A percentile compares a stretch with the other conserved stretches of the same genome.
These are phyloP conservation scores for Fereydounia khargensis DNA, from an alignment of 1,284 basidiomycete species.

Conservation along the genomic window DNA sequence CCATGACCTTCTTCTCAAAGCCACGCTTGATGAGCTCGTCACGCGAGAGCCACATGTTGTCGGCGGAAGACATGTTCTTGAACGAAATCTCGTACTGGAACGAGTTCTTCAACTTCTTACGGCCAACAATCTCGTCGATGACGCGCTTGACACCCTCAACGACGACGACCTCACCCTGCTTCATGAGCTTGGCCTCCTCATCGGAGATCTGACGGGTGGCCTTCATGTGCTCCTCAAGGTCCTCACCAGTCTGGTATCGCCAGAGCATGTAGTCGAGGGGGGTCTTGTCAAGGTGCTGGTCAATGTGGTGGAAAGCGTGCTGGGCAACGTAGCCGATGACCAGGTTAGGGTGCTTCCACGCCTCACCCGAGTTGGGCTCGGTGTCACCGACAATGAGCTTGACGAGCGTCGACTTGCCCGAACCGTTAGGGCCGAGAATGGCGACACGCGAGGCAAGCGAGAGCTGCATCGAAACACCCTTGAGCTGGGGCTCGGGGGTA, in stretches of 20 bases:
- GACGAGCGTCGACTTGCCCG: conserved; percentile 57
- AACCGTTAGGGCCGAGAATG: conserved; percentile 57
- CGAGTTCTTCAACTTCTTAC: conserved; percentile 58
- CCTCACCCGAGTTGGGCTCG: conserved; percentile 54
- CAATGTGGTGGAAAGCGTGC: conserved; percentile 59
- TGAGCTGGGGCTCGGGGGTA: conserved; percentile 54
- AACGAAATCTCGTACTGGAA: conserved; percentile 58
- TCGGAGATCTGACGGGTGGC: conserved; percentile 40
- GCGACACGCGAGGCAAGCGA: conserved; percentile 58
- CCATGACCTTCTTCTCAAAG: conserved; percentile 54
- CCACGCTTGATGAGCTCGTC: conserved; percentile 54
- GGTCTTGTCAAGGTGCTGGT: conserved; percentile 58
- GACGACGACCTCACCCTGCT: conserved; percentile 55
- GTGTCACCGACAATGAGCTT: conserved; percentile 58
- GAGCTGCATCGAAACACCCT: conserved; percentile 55
- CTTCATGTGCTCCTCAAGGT: conserved; percentile 57
- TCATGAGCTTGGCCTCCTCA: conserved; percentile 51
- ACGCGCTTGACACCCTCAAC: conserved; percentile 56
- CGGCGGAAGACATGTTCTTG: conserved; percentile 57
- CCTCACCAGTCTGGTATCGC: conserved; percentile 58
- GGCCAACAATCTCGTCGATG: conserved; percentile 54
- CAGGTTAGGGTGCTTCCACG: conserved; percentile 58
- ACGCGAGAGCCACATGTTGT: conserved; percentile 55
- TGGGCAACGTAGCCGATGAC: conserved; percentile 58
- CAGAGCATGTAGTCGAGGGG: conserved; percentile 58